Evolutionary conservation across 2,329 filamentous ascomycete genomes (phyloP), one percentile per base, ranked within the genome.

Genomic region (Juglanconis juglandina): DNA sequence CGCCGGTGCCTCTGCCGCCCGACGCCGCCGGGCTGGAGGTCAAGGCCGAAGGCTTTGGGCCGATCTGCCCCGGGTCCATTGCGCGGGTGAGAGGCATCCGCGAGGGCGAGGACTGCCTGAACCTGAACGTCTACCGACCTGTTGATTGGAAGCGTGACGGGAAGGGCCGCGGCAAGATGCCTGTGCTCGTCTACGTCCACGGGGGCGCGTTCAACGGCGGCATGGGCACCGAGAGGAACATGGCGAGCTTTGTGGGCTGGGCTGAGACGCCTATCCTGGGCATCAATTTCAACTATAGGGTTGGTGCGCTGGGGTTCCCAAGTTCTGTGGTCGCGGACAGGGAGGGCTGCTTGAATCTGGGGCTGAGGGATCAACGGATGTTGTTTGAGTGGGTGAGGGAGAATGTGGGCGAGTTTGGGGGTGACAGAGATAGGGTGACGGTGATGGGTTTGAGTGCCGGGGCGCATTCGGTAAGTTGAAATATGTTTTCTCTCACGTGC

Each of bases 301-400:
- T 90, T 53, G 85, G 86, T 2, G 81, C 84, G 5, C 77, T 91
- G 68, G 90, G 90, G 0, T 92, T 94, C 72, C 72, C 91, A 34
- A 81, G 84, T 9, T 86, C 80, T n/a, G 71, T 71, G 9, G 66
- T 83, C 58, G 78, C 83, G 35, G 75, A 78, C 13, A 79, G 79
- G 39, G 80, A 80, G 55, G 86, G 84, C 0, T 65, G 83, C 44
- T 73, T 87, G 56, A 92, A 91, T 66, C 71, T 87, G 24, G 88
- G 88, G 1, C 72, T 90, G 62, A 77, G 79, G 64, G 87, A 90
- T 67, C 86, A 89, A 71, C 77, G 81, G 61, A 67, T 81, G 13
- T 76, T 84, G 11, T 74, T 89, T 30, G 72, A 78, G 59, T 90
- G 87, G 87, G 80, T 89, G 33, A 76, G 77, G 63, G 75, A 80